Conservation (phyloP, 1,284 basidiomycete genomes). For the Cystobasidium sp. region DNA sequence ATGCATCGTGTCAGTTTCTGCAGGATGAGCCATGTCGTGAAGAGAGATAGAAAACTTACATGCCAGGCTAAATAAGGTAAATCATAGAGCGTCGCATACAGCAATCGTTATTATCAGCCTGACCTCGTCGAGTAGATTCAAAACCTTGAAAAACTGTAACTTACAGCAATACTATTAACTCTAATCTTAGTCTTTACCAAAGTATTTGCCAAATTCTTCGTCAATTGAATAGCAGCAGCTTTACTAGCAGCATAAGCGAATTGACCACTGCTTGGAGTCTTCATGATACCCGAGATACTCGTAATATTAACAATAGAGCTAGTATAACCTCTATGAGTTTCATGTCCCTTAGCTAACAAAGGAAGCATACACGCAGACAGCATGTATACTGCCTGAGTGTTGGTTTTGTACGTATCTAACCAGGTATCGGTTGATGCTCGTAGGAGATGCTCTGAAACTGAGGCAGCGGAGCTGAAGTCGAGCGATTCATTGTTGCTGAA, state of each 20-base stretch:
- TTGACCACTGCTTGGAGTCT: constrained; percentile 52
- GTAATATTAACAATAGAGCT: constrained; percentile 75
- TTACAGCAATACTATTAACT: constrained; percentile 33
- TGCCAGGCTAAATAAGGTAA: background rate
- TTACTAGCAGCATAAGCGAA: constrained; percentile 27
- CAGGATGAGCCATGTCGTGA: background rate
- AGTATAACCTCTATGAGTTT: constrained; percentile 62
- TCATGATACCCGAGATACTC: constrained; percentile 71
- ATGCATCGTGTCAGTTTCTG: background rate
- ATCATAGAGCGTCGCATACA: background rate
- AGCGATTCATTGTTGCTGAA: constrained; percentile 62
- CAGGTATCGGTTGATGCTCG: constrained; percentile 60
- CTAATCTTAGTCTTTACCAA: constrained; percentile 23
- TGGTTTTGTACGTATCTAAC: constrained; percentile 54
- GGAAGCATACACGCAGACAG: constrained; percentile 74
- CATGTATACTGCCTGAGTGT: constrained; percentile 66
- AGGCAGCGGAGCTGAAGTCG: constrained; percentile 64
- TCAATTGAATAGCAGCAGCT: constrained; percentile 33
- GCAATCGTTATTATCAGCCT: background rate
- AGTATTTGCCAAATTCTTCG: constrained; percentile 23
- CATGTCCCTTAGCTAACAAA: constrained; percentile 70
- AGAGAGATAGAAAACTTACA: background rate
- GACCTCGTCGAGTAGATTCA: background rate
- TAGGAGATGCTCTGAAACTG: constrained; percentile 64
- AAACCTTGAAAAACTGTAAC: background rate